Base-by-base conservation (phyloP, 1,139 yeast genomes). In the Geotrichum carabidarum region DNA sequence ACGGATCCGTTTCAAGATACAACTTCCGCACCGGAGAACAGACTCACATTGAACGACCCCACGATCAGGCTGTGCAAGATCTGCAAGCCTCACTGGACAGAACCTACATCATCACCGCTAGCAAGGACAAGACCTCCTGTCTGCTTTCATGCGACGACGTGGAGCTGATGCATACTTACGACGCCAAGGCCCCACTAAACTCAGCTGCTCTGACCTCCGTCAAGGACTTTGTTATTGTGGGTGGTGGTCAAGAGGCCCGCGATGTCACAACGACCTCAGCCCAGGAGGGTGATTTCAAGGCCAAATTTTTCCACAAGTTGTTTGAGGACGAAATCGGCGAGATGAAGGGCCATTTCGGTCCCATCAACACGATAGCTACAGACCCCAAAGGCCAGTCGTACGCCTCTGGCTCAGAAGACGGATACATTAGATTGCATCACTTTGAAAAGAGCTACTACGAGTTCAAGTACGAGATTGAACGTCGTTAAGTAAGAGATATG, bases 171-270 rank as follows among this genome's bases (percentile, higher is more conserved):
- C 90, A 91, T 74, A 83, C 82, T 31, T 93, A 79, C 72, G 81
- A 79, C 65, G 86, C 96, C 8, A 97, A 90, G 70, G 91, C 96
- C 51, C 97, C 99, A 57, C 80, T 94, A 80, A 94, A 94, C 76
- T 83, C 96, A 37, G 99, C 98, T 31, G 86, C 96, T 61, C 85
- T 93, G 63, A 91, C 99, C 8, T 93, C 98, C 31, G 77, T 83
- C 56, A 93, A 94, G 74, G 94, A 93, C 69, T 91, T 85, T 69
- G 88, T 93, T 60, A 85, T 93, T 55, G 79, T 94, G 61, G 99
- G 99, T 55, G 99, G 99, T 74, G 99, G 99, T 82, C 99, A 93
- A 77, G 98, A 91, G 70, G 99, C 99, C 43, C 83, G 91, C 74
- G 95, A 91, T 72, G 99, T 93, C 70, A 93, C 99, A 48, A 93